phyloP scores from a whole-genome alignment of 176 grass and related monocot species.

The Pharus latifolius region DNA sequence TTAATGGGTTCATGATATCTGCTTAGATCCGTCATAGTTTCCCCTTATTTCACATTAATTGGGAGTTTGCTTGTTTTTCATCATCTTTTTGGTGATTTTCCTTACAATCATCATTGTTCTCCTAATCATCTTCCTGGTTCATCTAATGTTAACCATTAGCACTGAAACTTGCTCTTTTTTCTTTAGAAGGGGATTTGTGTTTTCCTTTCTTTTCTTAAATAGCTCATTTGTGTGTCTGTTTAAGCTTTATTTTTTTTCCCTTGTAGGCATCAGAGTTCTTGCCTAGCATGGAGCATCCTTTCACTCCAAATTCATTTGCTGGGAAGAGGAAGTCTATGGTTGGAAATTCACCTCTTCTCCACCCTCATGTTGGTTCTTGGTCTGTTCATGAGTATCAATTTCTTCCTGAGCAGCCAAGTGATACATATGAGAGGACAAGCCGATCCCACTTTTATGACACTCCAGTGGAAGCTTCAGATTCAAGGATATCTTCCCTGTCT shows the following conservation, averaged over 20 bases:
- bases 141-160: no score
- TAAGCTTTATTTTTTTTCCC: background rate
- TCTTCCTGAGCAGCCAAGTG: conserved; percentile 71
- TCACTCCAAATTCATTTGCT: conserved; percentile 34
- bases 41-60: background rate
- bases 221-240: background rate
- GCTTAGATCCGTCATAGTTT: no score
- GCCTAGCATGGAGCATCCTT: conserved; percentile 40
- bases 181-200: background rate
- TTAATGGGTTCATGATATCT: no score
- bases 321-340: conserved; percentile 45
- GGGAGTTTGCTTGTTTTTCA: background rate
- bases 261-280: conserved; percentile 64
- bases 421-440: conserved; percentile 50
- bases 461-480: conserved; percentile 34
- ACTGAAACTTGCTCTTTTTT: background rate
- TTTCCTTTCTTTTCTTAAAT: background rate
- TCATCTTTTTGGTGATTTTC: background rate
- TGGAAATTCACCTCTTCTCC: conserved; percentile 25
- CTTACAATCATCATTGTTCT: background rate
- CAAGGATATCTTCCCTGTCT: conserved; percentile 35
- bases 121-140: background rate
- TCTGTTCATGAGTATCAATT: conserved; percentile 77
- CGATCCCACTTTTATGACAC: conserved; percentile 46
- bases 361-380: conserved; percentile 41